These are phyloP conservation scores for Metschnikowia colocasiae DNA, from an alignment of 805 yeast species.

Conservation along the genomic window DNA sequence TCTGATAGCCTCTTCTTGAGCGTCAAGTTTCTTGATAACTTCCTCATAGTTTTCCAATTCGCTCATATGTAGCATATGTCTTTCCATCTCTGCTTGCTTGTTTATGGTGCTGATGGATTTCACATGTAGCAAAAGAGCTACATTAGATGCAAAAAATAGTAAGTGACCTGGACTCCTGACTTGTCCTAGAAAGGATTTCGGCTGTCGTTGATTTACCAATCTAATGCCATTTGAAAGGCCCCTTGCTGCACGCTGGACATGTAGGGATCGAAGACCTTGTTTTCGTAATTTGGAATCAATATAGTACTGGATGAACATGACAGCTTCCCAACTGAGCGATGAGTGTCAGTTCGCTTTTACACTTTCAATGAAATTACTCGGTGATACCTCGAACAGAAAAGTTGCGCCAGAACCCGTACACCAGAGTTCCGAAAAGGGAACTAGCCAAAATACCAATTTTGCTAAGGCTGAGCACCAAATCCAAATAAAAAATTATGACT, in stretches of 20 bases:
- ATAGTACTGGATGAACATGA: background rate
- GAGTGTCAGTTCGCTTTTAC: background rate
- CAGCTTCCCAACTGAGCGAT: background rate
- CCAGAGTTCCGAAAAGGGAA: background rate
- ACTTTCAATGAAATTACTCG: background rate
- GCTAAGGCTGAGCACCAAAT: background rate
- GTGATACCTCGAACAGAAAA: constrained; percentile 1
- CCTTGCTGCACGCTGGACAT: constrained; percentile 9
- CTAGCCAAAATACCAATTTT: background rate
- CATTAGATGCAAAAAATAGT: constrained; percentile 17
- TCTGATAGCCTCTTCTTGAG: constrained; percentile 11
- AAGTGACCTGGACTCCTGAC: constrained; percentile 18
- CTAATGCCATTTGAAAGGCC: constrained; percentile 8
- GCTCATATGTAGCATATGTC: constrained; percentile 10
- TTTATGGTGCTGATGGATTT: constrained; percentile 13
- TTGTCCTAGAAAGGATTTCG: constrained; percentile 11
- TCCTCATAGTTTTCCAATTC: constrained; percentile 16
- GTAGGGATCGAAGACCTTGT: constrained; percentile 5
- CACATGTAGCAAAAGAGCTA: constrained; percentile 17
- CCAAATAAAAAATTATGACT: background rate
- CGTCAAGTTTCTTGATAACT: constrained; percentile 15
- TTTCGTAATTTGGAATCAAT: background rate
- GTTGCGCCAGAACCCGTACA: constrained; percentile 6
- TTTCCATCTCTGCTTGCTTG: constrained; percentile 7
- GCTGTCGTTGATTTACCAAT: constrained; percentile 10